Evolutionary conservation across 805 yeast genomes (phyloP).

Genomic region (Vanderwaltozyma verrucispora): DNA sequence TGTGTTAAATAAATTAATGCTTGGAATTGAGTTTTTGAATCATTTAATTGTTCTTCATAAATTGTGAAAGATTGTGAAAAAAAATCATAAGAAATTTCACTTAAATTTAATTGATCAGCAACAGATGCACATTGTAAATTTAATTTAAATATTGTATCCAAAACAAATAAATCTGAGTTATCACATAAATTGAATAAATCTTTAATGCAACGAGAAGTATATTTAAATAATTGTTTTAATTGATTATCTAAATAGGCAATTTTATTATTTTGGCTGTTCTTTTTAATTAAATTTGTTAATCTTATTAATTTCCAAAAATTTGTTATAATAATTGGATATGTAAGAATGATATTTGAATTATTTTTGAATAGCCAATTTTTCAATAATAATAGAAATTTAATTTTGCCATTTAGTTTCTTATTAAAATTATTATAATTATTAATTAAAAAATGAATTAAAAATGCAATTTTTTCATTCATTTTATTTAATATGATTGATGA

Average conservation of each 20-base stretch:
- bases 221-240: slow-evolving; percentile 55
- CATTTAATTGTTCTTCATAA: slow-evolving; percentile 57
- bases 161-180: slow-evolving; percentile 8
- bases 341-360: slow-evolving; percentile 36
- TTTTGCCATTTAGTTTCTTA: slow-evolving; percentile 1
- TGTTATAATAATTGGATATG: slow-evolving; percentile 69
- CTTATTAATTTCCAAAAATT: slow-evolving; percentile 51
- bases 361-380: slow-evolving; percentile 29
- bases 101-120: slow-evolving; percentile 67
- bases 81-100: slow-evolving; percentile 75
- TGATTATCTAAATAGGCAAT: slow-evolving; percentile 9
- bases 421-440: slow-evolving; percentile 12
- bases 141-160: slow-evolving; percentile 29
- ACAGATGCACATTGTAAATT: slow-evolving; percentile 59
- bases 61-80: slow-evolving; percentile 80
- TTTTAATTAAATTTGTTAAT: slow-evolving; percentile 28
- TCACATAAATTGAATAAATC: slow-evolving; percentile 40
- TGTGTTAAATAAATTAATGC: slow-evolving; percentile 42
- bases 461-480: slow-evolving; percentile 52
- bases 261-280: background rate
- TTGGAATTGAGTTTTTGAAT: slow-evolving; percentile 44
- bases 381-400: slow-evolving; percentile 32
- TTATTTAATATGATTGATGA: too few species aligned
- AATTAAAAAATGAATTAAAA: slow-evolving; percentile 54
- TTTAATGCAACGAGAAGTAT: slow-evolving; percentile 55